A percentile compares a stretch with the other conserved stretches of the same genome.
Conservation (phyloP, 768 basidiomycete genomes). For the Cystofilobasidium macerans region DNA sequence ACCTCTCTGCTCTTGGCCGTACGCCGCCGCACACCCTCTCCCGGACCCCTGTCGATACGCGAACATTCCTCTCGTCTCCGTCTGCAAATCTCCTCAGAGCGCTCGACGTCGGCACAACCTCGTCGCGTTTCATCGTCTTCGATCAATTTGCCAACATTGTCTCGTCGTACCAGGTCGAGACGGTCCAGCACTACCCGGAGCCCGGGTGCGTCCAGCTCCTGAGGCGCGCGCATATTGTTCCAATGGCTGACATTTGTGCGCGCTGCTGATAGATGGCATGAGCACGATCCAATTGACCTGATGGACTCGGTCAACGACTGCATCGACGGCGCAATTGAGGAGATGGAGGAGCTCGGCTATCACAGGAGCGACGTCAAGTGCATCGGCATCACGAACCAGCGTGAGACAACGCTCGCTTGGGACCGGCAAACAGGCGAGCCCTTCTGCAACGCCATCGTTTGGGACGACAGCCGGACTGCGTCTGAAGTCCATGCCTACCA, state of each 20-base stretch:
- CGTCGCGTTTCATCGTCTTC: slow-evolving; percentile 26
- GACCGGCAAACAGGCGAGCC: slow-evolving; percentile 79
- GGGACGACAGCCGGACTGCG: slow-evolving; percentile 91
- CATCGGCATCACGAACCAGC: slow-evolving; percentile 89
- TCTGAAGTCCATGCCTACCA: slow-evolving; percentile 70
- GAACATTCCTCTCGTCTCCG: no score
- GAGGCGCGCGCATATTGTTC: no score
- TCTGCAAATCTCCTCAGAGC: not conserved
- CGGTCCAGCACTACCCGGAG: slow-evolving; percentile 24
- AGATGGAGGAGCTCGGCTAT: slow-evolving; percentile 67
- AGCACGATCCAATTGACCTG: slow-evolving; percentile 80
- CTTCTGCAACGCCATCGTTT: slow-evolving; percentile 64
- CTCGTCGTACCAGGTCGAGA: slow-evolving; percentile 25
- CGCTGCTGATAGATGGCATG: slow-evolving; percentile 88
- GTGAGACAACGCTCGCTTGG: slow-evolving; percentile 93
- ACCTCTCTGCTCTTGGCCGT: no score
- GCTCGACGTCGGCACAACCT: slow-evolving; percentile 25
- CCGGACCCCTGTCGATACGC: no score
- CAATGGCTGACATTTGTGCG: no score
- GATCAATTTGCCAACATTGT: slow-evolving; percentile 26
- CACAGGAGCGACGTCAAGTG: slow-evolving; percentile 70
- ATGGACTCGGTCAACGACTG: slow-evolving; percentile 61
- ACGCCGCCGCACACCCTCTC: no score
- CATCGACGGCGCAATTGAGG: slow-evolving; percentile 58
- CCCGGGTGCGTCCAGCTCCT: slow-evolving; percentile 20